A percentile compares a stretch with the other conserved stretches of the same genome.
Evolutionary conservation across 257 asterid species (phyloP).

Genomic region (Nicotiana paniculata): DNA sequence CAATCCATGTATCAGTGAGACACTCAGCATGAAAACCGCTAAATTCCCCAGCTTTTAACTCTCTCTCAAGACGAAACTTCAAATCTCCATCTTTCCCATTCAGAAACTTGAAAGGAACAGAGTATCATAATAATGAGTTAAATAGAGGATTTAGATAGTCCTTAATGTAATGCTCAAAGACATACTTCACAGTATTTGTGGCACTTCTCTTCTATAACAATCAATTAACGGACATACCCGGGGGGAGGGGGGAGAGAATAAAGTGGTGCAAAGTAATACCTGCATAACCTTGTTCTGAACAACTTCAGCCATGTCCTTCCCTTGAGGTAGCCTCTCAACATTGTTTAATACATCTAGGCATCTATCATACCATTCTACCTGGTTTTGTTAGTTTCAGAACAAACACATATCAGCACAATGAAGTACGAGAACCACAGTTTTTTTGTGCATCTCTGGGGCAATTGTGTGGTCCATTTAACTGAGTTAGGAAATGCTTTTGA

Average conservation of each 20-base stretch:
- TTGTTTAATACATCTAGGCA: slow-evolving; percentile 65
- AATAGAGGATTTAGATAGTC: slow-evolving; percentile 6
- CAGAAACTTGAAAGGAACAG: slow-evolving; percentile 42
- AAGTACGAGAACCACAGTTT: neutral
- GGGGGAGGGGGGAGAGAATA: neutral
- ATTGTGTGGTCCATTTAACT: neutral
- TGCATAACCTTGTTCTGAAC: slow-evolving; percentile 90
- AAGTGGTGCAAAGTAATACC: slow-evolving; percentile 36
- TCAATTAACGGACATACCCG: neutral
- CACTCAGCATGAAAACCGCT: slow-evolving; percentile 83
- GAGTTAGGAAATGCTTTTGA: neutral
- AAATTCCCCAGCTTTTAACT: slow-evolving; percentile 73
- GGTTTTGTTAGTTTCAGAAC: slow-evolving; percentile 18
- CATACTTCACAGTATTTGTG: neutral
- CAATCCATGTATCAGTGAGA: slow-evolving; percentile 91
- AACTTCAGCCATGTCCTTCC: slow-evolving; percentile 59
- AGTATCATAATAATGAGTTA: slow-evolving; percentile 3
- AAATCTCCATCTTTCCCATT: slow-evolving; percentile 67
- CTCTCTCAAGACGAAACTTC: slow-evolving; percentile 59
- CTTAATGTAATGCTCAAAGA: neutral
- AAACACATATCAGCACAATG: neutral
- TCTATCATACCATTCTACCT: slow-evolving; percentile 79
- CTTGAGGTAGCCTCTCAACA: slow-evolving; percentile 64
- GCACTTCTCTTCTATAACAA: neutral
- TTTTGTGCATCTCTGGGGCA: neutral